Evolutionary conservation across 2,329 filamentous ascomycete genomes (phyloP), one percentile per base, ranked within the genome.

Genomic region (Cladophialophora chaetospira): DNA sequence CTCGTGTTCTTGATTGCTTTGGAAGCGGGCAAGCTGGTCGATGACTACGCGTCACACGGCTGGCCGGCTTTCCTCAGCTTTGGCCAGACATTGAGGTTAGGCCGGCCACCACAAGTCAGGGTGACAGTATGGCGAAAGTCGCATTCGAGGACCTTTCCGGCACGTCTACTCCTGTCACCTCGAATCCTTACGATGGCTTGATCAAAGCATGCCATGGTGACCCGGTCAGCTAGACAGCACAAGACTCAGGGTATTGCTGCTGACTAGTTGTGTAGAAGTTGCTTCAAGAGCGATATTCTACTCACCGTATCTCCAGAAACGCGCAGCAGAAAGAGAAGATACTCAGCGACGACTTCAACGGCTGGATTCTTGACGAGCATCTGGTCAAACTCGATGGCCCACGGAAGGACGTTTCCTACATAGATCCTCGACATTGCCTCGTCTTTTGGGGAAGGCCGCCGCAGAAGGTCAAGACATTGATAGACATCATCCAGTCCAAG

Each of bases 401-500:
- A 1, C 72, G 79, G 1, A 74, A 87, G 31, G 81, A 89, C 61
- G 86, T 85, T 1, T 84, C 83, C 1, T 96, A 88, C 69, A 71
- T 78, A 49, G 93, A 97, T 69, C 82, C 84, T 38, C 80, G 93
- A 36, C 81, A 96, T 67, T 95, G 92, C 69, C 78, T 97, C 9
- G 89, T 91, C 0, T 86, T 97, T 68, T 97, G 91, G 91, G 90
- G 89, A 3, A 81, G 92, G 5, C 93, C 93, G 13, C 88, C 92
- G 0, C 74, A 83, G 43, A 84, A 87, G 64, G 78, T 97, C 15
- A 78, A 87, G 43, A 74, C 80, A 17, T 74, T 97, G 57, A 84
- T 93, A 2, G 73, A 76, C 2, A 80, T 81, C 55, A 74, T 97
- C 26, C 93, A 97, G 72, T 71, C 79, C 47, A 80, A 83, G 66